phyloP scores from a whole-genome alignment of 345 rosid species.

The Rhodomyrtus tomentosa region DNA sequence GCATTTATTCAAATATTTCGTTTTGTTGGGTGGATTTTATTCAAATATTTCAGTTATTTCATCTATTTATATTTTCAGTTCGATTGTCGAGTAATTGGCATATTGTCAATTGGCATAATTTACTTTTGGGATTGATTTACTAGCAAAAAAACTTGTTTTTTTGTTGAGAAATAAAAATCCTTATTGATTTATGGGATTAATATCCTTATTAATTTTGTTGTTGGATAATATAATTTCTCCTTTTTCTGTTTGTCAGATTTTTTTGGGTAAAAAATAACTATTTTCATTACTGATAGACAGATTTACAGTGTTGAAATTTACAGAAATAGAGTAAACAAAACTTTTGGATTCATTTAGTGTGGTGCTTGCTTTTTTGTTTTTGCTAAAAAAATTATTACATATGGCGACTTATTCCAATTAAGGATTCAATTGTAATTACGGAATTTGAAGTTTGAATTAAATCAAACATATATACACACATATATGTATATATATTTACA shows the following conservation, averaged over 20 bases:
- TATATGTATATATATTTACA: too few species aligned
- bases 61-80: neutral
- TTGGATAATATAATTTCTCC: neutral
- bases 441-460: neutral
- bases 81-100: neutral
- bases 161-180: neutral
- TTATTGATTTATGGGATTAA: neutral
- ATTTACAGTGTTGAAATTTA: neutral
- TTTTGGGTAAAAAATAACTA: too few species aligned
- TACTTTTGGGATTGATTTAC: neutral
- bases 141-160: neutral
- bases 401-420: neutral
- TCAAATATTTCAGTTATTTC: neutral
- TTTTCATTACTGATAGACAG: too few species aligned
- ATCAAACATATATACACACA: too few species aligned
- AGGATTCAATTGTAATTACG: neutral
- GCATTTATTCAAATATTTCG: neutral
- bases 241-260: neutral
- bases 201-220: neutral
- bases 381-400: neutral
- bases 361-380: neutral
- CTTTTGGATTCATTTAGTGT: neutral
- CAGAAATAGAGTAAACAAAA: neutral
- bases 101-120: neutral
- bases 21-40: neutral